phyloP scores from a whole-genome alignment of 345 rosid species.

The Dipteronia sinensis region DNA sequence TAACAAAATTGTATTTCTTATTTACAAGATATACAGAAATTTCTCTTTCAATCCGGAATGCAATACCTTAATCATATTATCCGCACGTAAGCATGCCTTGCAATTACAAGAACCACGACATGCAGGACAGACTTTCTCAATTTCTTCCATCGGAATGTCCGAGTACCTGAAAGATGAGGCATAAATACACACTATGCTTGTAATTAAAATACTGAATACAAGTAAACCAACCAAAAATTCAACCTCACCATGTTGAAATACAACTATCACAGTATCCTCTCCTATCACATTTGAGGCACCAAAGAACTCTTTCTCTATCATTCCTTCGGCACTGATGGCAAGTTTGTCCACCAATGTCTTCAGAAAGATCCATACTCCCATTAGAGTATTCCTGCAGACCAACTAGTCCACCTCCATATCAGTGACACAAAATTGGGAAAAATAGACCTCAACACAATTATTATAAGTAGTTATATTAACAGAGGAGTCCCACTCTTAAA shows the following conservation, averaged over 20 bases:
- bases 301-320: slow-evolving; percentile 58
- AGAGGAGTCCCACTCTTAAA: too few relatives aligned
- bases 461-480: too few relatives aligned
- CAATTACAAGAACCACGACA: slow-evolving; percentile 94
- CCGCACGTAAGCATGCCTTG: slow-evolving; percentile 81
- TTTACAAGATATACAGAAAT: slow-evolving; percentile 10
- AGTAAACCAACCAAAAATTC: slow-evolving; percentile 16
- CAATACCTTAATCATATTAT: slow-evolving; percentile 82
- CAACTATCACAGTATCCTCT: slow-evolving; percentile 89
- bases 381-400: slow-evolving; percentile 72
- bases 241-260: slow-evolving; percentile 66
- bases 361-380: slow-evolving; percentile 64
- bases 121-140: slow-evolving; percentile 88
- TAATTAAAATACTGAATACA: not conserved
- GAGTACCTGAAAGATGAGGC: slow-evolving; percentile 57
- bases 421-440: not conserved
- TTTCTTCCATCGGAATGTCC: slow-evolving; percentile 66
- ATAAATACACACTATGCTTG: slow-evolving; percentile 19
- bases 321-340: slow-evolving; percentile 88
- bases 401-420: slow-evolving; percentile 20
- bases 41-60: slow-evolving; percentile 2
- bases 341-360: slow-evolving; percentile 66
- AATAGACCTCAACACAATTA: not conserved
- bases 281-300: slow-evolving; percentile 81
- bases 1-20: not conserved